phyloP scores from a whole-genome alignment of 2,329 filamentous ascomycete genomes.

The Stemphylium beticola region DNA sequence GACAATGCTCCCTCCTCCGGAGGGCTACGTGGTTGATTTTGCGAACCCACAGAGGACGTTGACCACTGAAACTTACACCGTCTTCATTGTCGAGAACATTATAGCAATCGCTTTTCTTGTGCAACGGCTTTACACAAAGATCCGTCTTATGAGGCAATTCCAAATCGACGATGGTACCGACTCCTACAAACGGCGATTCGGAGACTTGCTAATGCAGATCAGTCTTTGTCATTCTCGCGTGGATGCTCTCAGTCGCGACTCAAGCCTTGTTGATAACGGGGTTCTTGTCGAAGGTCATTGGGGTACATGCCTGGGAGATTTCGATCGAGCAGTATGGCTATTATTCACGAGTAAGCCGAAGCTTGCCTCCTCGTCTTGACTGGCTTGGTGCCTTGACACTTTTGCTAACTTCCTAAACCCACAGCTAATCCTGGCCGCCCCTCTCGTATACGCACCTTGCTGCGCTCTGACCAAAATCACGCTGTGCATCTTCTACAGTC shows the following conservation, averaged over 20 bases:
- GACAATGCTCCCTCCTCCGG: slow-evolving; percentile 27
- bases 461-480: slow-evolving; percentile 24
- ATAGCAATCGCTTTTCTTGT: slow-evolving; percentile 28
- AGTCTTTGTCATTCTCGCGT: slow-evolving; percentile 15
- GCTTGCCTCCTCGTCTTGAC: not conserved
- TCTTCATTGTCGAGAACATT: slow-evolving; percentile 28
- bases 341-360: slow-evolving; percentile 18
- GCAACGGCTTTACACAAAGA: slow-evolving; percentile 38
- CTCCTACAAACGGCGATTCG: not conserved
- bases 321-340: slow-evolving; percentile 19
- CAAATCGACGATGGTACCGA: slow-evolving; percentile 35
- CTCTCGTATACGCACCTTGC: slow-evolving; percentile 20
- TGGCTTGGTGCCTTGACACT: not conserved
- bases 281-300: slow-evolving; percentile 16
- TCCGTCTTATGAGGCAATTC: slow-evolving; percentile 27
- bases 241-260: slow-evolving; percentile 16
- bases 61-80: slow-evolving; percentile 23
- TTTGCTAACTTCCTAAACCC: slow-evolving; percentile 2
- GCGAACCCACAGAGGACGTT: slow-evolving; percentile 29
- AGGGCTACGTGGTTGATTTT: slow-evolving; percentile 38
- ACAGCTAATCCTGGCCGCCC: slow-evolving; percentile 23
- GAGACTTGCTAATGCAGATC: not conserved
- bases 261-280: slow-evolving; percentile 16
- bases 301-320: slow-evolving; percentile 32
- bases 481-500: slow-evolving; percentile 28